Evolutionary conservation across 768 basidiomycete genomes (phyloP).

Genomic region (Gymnopilus dilepis): DNA sequence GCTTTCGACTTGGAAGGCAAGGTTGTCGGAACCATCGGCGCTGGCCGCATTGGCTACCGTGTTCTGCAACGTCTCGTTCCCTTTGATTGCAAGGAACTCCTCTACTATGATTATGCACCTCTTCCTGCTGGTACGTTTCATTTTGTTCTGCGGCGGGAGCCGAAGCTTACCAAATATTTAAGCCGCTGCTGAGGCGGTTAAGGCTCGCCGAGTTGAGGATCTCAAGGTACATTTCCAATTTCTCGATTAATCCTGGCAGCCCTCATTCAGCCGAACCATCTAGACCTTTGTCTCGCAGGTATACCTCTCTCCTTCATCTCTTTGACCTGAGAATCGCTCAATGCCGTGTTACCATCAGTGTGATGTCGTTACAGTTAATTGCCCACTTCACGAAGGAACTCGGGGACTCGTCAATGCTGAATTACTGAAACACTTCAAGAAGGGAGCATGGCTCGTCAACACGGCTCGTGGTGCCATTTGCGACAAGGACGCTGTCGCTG

Average conservation of each 20-base stretch:
- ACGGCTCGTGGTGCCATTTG: conserved; percentile 93
- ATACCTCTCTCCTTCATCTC: not conserved
- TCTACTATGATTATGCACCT: conserved; percentile 87
- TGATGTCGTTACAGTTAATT: conserved; percentile 87
- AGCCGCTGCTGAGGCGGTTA: conserved; percentile 71
- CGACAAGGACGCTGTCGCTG: conserved; percentile 80
- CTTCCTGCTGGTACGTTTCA: conserved; percentile 58
- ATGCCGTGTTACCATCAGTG: conserved; percentile 44
- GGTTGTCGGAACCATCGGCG: conserved; percentile 90
- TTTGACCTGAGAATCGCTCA: not conserved
- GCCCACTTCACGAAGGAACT: conserved; percentile 87
- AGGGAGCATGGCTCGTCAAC: conserved; percentile 92
- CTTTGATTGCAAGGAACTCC: conserved; percentile 88
- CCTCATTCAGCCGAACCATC: too few relatives aligned
- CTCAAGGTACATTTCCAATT: conserved; percentile 62
- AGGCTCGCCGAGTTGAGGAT: conserved; percentile 76
- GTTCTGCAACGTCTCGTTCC: conserved; percentile 80
- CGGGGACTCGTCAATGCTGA: conserved; percentile 81
- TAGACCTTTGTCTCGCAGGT: conserved; percentile 51
- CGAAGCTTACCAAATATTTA: conserved; percentile 2
- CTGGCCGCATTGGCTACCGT: conserved; percentile 82
- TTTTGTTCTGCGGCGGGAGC: not conserved
- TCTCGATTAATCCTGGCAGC: not conserved
- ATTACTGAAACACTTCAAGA: conserved; percentile 87
- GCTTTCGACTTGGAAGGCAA: conserved; percentile 92